Evolutionary conservation across 192 early-diverging fungal genomes (phyloP).

Genomic region (Coemansia sp.): DNA sequence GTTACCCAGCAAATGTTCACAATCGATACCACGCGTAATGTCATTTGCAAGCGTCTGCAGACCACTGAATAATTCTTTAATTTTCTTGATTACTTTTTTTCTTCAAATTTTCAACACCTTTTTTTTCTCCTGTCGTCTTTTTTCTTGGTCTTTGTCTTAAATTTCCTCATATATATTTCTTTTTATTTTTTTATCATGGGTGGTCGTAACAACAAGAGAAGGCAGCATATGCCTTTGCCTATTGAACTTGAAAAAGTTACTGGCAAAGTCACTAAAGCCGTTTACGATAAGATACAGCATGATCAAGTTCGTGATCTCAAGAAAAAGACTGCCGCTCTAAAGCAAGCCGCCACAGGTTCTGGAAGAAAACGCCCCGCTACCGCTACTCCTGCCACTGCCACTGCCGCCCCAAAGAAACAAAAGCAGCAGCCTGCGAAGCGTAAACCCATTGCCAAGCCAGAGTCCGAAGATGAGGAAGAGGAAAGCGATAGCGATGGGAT

Average conservation of each 20-base stretch:
- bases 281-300: conserved; percentile 45
- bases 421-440: conserved; percentile 4
- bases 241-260: conserved; percentile 46
- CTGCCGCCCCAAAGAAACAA: neutral
- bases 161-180: neutral
- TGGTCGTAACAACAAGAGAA: conserved; percentile 50
- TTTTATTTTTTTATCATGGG: conserved; percentile 35
- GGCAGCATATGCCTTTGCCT: conserved; percentile 49
- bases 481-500: conserved; percentile 50
- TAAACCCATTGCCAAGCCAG: conserved; percentile 2
- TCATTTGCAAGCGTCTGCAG: conserved; percentile 45
- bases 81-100: neutral
- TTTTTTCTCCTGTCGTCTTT: neutral
- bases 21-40: conserved; percentile 22
- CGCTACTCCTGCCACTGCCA: neutral
- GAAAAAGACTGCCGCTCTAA: conserved; percentile 21
- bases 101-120: neutral
- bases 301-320: conserved; percentile 30
- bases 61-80: neutral
- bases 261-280: conserved; percentile 48
- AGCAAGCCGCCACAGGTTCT: neutral
- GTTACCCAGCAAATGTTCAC: conserved; percentile 56
- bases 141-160: neutral
- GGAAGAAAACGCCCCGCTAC: conserved; percentile 8
- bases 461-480: conserved; percentile 11